Evolutionary conservation across 345 rosid species (phyloP), one percentile per base, ranked within the genome.

Genomic region (Arabidopsis suecica): DNA sequence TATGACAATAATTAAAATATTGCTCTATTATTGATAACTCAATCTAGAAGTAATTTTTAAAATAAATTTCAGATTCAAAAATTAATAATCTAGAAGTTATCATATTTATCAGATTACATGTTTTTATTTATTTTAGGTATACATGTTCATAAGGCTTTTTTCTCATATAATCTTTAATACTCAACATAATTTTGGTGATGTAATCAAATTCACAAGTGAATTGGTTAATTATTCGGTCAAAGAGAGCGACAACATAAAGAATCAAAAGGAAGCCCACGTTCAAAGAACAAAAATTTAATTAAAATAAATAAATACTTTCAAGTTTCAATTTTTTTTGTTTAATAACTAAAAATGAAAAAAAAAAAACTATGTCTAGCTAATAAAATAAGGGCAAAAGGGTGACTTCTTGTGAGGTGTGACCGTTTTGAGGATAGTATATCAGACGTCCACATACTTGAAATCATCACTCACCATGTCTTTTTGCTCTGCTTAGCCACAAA

Each of bases 211-310:
- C 28, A 48, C 23, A 14, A 58, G 9, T 58, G 60, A 61, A 65
- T 45, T 65, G 41, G 3, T 65, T 42, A 49, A 38, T 30, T 49
- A 53, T 68, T 68, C 28, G 64, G 74, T 76, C 74, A 76, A 76
- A 61, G 79, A 76, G 69, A 69, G 69, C 58, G 69, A 68, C 63
- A 34, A 3, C 74, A 76, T 33, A 61, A 76, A 68, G 58, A 76
- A 61, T 33, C 50, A 68, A 68, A 68, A 76, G 79, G 50, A 61
- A 53, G 64, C 69, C 50, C 62, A 68, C 74, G 69, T 61, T 42
- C 64, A 76, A 68, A 68, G 69, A 61, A 61, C 38, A 61, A 61
- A 59, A 65, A 47, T 28, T 18, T 18, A 2, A 36, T 22, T 65
- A 14, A 47, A 44, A 45, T n/a, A 65, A 55, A 16, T 16, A 16